Evolutionary conservation across 1,284 basidiomycete genomes (phyloP).

Genomic region (Amanita bisporigera): DNA sequence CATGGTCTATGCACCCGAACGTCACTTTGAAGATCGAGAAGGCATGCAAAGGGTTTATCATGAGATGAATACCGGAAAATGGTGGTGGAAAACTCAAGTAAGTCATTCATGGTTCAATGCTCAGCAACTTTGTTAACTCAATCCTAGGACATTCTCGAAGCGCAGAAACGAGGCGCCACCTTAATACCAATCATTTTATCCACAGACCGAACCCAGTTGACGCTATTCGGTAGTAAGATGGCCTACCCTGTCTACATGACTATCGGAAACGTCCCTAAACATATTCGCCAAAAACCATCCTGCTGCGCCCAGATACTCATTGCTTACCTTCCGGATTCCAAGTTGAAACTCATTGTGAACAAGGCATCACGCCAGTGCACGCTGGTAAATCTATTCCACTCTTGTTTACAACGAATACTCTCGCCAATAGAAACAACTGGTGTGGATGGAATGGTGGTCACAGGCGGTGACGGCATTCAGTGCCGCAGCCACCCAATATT

Average conservation of each 20-base stretch:
- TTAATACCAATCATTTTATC: slow-evolving; percentile 49
- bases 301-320: slow-evolving; percentile 45
- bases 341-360: slow-evolving; percentile 42
- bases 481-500: slow-evolving; percentile 16
- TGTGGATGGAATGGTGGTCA: slow-evolving; percentile 18
- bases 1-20: slow-evolving; percentile 16
- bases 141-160: slow-evolving; percentile 31
- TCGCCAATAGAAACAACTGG: slow-evolving; percentile 21
- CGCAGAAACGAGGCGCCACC: slow-evolving; percentile 33
- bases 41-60: slow-evolving; percentile 19
- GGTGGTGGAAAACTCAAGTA: slow-evolving; percentile 34
- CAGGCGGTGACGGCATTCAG: slow-evolving; percentile 17
- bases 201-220: slow-evolving; percentile 49
- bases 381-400: slow-evolving; percentile 48
- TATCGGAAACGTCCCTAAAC: slow-evolving; percentile 52
- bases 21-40: slow-evolving; percentile 19
- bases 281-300: slow-evolving; percentile 44
- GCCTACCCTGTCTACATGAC: slow-evolving; percentile 52
- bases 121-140: neutral
- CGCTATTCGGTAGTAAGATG: too few species aligned
- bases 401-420: slow-evolving; percentile 34
- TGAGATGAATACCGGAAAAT: too few species aligned
- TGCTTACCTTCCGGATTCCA: slow-evolving; percentile 47
- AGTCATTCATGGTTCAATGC: neutral
- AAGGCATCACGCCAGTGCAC: slow-evolving; percentile 33